phyloP scores from a whole-genome alignment of 2,329 filamentous ascomycete genomes.

The Tothia fuscella region DNA sequence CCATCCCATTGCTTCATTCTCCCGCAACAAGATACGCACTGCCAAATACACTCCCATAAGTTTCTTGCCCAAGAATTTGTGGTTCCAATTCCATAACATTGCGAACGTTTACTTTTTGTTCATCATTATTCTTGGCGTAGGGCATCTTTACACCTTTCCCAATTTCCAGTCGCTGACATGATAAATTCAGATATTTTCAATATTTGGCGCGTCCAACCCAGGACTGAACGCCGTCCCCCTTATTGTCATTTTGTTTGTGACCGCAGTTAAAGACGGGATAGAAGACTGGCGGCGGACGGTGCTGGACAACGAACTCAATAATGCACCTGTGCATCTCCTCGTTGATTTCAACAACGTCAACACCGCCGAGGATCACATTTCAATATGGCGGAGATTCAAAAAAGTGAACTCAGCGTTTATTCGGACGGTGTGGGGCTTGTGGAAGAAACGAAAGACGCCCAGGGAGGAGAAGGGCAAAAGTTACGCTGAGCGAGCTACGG shows the following conservation, averaged over 20 bases:
- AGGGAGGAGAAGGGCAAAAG: constrained; percentile 34
- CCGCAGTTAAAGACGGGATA: constrained; percentile 85
- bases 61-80: constrained; percentile 93
- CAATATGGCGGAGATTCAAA: constrained; percentile 77
- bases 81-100: constrained; percentile 96
- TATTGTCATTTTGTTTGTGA: constrained; percentile 82
- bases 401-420: constrained; percentile 63
- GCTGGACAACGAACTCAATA: constrained; percentile 89
- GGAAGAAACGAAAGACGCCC: constrained; percentile 30
- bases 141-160: constrained; percentile 26
- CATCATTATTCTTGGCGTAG: constrained; percentile 84
- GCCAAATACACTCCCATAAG: constrained; percentile 94
- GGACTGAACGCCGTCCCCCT: constrained; percentile 81
- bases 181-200: constrained; percentile 68
- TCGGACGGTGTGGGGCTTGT: constrained; percentile 41
- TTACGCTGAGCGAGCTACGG: constrained; percentile 35
- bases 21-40: constrained; percentile 93
- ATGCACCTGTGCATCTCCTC: constrained; percentile 84
- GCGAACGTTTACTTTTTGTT: constrained; percentile 98
- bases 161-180: constrained; percentile 12
- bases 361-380: constrained; percentile 74
- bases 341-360: constrained; percentile 90
- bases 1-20: constrained; percentile 54
- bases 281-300: constrained; percentile 90
- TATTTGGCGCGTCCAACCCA: constrained; percentile 86